phyloP scores from a whole-genome alignment of 768 basidiomycete genomes.

The Pulveroboletus sp. region DNA sequence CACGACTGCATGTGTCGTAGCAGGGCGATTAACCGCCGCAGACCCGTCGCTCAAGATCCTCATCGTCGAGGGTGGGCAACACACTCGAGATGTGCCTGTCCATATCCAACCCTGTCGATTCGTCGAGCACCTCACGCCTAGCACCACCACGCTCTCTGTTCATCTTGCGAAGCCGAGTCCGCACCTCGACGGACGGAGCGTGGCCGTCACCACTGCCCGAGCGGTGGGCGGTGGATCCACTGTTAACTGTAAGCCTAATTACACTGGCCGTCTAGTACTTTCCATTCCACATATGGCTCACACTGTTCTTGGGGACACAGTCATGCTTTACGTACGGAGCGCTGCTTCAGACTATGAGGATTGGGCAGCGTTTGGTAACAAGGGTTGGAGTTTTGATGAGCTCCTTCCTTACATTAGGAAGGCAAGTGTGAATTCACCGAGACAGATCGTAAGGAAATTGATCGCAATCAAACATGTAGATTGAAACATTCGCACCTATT shows the following conservation, averaged over 20 bases:
- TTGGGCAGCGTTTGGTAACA: conserved; percentile 50
- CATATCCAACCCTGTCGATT: conserved; percentile 57
- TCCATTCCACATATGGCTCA: not conserved
- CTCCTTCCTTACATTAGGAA: conserved; percentile 59
- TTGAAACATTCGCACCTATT: conserved; percentile 34
- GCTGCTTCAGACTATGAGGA: conserved; percentile 65
- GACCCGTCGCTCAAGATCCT: conserved; percentile 57
- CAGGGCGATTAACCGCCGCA: conserved; percentile 48
- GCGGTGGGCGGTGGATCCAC: conserved; percentile 62
- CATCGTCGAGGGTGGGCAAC: conserved; percentile 57
- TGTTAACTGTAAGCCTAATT: conserved; percentile 49
- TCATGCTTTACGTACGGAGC: conserved; percentile 55
- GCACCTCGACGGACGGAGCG: conserved; percentile 43
- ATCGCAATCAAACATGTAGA: conserved; percentile 45
- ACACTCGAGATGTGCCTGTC: conserved; percentile 41
- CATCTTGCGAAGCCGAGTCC: conserved; percentile 39
- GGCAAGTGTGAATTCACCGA: conserved; percentile 34
- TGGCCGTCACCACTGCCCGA: conserved; percentile 44
- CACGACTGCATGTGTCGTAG: conserved; percentile 54
- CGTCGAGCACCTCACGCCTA: conserved; percentile 39
- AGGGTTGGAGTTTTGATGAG: conserved; percentile 59
- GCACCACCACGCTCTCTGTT: conserved; percentile 42
- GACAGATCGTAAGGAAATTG: not conserved
- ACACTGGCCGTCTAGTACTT: not conserved
- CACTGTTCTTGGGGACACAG: conserved; percentile 8